phyloP scores from a whole-genome alignment of 2,329 filamentous ascomycete genomes.

The Lasiodiplodia sp. region DNA sequence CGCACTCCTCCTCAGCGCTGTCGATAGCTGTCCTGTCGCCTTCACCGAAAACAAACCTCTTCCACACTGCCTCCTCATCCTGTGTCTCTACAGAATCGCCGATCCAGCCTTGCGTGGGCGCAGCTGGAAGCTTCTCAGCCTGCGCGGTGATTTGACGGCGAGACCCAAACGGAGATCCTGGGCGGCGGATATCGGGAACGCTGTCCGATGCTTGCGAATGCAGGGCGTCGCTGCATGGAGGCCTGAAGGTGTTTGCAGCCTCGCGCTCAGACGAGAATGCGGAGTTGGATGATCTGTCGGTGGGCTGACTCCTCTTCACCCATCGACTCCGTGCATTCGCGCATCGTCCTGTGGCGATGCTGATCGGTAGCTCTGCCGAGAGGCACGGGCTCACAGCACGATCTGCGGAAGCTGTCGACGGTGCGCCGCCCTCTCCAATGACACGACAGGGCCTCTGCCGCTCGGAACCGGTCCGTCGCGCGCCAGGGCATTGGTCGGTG shows the following conservation, averaged over 20 bases:
- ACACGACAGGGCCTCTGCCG: neutral
- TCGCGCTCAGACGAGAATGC: neutral
- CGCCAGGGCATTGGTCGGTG: slow-evolving; percentile 9
- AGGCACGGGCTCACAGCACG: slow-evolving; percentile 8
- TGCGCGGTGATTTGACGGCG: slow-evolving; percentile 13
- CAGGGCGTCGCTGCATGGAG: slow-evolving; percentile 13
- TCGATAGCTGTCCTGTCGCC: slow-evolving; percentile 28
- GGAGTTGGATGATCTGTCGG: slow-evolving; percentile 1
- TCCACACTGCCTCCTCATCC: slow-evolving; percentile 42
- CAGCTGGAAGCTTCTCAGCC: slow-evolving; percentile 1
- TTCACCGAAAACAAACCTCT: slow-evolving; percentile 42
- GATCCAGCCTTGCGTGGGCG: slow-evolving; percentile 21
- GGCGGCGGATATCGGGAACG: slow-evolving; percentile 2
- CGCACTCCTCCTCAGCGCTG: slow-evolving; percentile 7
- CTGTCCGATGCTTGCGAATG: slow-evolving; percentile 20
- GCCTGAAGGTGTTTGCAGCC: slow-evolving; percentile 8
- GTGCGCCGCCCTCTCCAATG: slow-evolving; percentile 5
- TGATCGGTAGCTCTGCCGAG: slow-evolving; percentile 23
- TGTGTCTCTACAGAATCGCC: slow-evolving; percentile 16
- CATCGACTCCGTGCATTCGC: neutral
- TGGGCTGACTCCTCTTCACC: slow-evolving; percentile 16
- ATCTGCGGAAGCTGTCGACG: slow-evolving; percentile 18
- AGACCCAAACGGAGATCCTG: neutral
- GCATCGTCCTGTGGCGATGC: slow-evolving; percentile 8
- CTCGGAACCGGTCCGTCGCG: slow-evolving; percentile 13